A percentile compares a stretch with the other conserved stretches of the same genome.
Evolutionary conservation across 768 basidiomycete genomes (phyloP).

Genomic region (Rhizopogon vinicolor): DNA sequence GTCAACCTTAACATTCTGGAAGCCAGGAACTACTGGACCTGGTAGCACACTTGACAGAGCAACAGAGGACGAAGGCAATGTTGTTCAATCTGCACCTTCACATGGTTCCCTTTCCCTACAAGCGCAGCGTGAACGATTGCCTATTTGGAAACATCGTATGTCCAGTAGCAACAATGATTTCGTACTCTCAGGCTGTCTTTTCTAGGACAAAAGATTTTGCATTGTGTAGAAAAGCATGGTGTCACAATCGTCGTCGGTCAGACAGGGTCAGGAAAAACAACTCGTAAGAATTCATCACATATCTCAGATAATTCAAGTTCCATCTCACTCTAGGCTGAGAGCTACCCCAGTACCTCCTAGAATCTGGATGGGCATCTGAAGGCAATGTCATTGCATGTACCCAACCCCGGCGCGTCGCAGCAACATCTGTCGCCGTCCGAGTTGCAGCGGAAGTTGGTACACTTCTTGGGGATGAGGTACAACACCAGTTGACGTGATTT

Average conservation of each 20-base stretch:
- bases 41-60: constrained; percentile 87
- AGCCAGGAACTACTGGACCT: constrained; percentile 79
- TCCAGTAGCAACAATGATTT: constrained; percentile 2
- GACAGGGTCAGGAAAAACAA: constrained; percentile 97
- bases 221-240: constrained; percentile 78
- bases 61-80: constrained; percentile 66
- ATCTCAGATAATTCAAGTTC: not conserved
- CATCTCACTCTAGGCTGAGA: constrained; percentile 43
- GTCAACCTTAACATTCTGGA: constrained; percentile 75
- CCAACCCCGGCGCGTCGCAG: constrained; percentile 89
- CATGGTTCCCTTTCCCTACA: constrained; percentile 58
- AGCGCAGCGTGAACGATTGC: constrained; percentile 75
- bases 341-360: constrained; percentile 90
- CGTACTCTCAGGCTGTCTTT: not conserved
- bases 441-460: constrained; percentile 92
- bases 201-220: constrained; percentile 73
- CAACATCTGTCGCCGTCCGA: constrained; percentile 87
- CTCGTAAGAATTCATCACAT: constrained; percentile 54
- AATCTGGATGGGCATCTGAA: constrained; percentile 87
- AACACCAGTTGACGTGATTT: not conserved
- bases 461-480: constrained; percentile 82
- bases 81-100: constrained; percentile 61
- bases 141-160: constrained; percentile 87
- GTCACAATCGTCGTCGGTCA: constrained; percentile 90
- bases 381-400: constrained; percentile 89